Base-by-base conservation (phyloP, 371 early-diverging fungal genomes). In the Mortierella sp. region DNA sequence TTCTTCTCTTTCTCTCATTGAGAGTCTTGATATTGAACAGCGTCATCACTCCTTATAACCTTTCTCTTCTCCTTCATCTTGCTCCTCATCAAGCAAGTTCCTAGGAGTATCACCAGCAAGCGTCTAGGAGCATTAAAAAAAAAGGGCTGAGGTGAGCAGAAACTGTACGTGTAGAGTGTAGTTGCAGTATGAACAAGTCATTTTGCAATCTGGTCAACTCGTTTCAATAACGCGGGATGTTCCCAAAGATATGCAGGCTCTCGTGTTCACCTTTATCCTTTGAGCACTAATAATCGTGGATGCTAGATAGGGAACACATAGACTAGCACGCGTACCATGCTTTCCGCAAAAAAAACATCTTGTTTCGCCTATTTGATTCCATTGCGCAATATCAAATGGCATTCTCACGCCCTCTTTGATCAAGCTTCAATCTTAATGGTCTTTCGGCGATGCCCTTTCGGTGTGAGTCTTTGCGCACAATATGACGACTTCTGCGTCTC, bases 71-170 rank as follows among this genome's bases (percentile, higher is more conserved):
- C 32, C 57, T 31, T 56, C 57, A 28, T 54, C 55, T 6, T 54
- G 28, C 55, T 54, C 32, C 54, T 56, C 32, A 32, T 56, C 57
- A 56, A 56, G 57, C 57, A 51, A 9, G 17, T 43, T 1, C 45
- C 45, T 19, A 43, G 45, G 45, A 43, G 19, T 15, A 43, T n/a
- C n/a, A n/a, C n/a, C n/a, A n/a, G n/a, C n/a, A n/a, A n/a, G n/a
- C n/a, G n/a, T n/a, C n/a, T 43, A 43, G 19, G 19, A 43, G 19
- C n/a, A n/a, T n/a, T n/a, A 32, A 23, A 34, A 9, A 9, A 19
- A 34, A 56, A 56, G 57, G 57, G 32, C 57, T 56, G 57, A 34
- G 57, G 57, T 19, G 19, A 56, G 57, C 28, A 32, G 57, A 32
- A 56, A 56, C 56, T 15, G n/a, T 15, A 54, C 19, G n/a, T n/a